Evolutionary conservation across 805 yeast species (phyloP).

Genomic region (Candida glaebosa): DNA sequence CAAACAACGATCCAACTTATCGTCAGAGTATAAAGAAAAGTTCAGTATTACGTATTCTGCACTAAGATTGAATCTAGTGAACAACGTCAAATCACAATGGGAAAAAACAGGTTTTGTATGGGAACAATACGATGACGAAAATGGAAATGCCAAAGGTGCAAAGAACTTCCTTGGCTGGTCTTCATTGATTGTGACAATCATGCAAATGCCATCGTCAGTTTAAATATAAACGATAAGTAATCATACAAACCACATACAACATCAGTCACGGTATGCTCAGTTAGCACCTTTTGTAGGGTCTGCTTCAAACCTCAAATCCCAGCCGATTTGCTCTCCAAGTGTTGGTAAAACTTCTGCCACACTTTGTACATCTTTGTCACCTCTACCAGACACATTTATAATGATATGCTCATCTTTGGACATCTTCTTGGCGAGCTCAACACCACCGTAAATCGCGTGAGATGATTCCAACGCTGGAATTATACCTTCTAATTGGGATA

Average conservation of each 20-base stretch:
- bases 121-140: slow-evolving; percentile 82
- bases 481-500: slow-evolving; percentile 94
- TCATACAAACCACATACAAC: neutral
- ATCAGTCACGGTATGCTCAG: neutral
- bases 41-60: slow-evolving; percentile 43
- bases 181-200: slow-evolving; percentile 70
- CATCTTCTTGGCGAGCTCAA: slow-evolving; percentile 81
- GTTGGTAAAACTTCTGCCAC: slow-evolving; percentile 92
- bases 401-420: slow-evolving; percentile 74
- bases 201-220: slow-evolving; percentile 71
- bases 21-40: slow-evolving; percentile 37
- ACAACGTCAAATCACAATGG: slow-evolving; percentile 71
- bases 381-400: slow-evolving; percentile 94
- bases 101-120: slow-evolving; percentile 73
- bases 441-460: slow-evolving; percentile 92
- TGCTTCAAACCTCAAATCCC: slow-evolving; percentile 89
- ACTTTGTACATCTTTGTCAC: slow-evolving; percentile 97
- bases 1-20: slow-evolving; percentile 22
- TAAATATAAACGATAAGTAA: no score
- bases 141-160: slow-evolving; percentile 77
- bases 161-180: slow-evolving; percentile 96
- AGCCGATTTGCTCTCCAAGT: slow-evolving; percentile 86
- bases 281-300: slow-evolving; percentile 32
- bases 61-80: slow-evolving; percentile 64
- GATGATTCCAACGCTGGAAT: slow-evolving; percentile 98